A percentile compares a stretch with the other conserved stretches of the same genome.
phyloP scores from a whole-genome alignment of 2,329 filamentous ascomycete genomes.

The Epichloe uncinata region DNA sequence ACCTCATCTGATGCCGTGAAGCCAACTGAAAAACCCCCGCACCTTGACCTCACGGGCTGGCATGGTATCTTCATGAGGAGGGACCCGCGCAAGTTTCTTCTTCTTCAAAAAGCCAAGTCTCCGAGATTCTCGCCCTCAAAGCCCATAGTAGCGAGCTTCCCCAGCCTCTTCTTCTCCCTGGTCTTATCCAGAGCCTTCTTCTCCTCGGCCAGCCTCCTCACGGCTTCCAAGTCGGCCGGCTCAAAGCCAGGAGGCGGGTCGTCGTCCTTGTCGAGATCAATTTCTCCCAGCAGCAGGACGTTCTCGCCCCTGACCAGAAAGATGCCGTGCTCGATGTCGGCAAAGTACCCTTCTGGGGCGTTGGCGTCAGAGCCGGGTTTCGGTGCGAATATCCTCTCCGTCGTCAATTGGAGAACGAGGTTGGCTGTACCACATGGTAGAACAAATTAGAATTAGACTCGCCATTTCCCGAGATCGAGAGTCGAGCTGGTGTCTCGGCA shows the following conservation, averaged over 20 bases:
- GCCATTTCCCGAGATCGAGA: too few relatives aligned
- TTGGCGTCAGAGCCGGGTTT: conserved; percentile 27
- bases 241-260: conserved; percentile 63
- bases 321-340: conserved; percentile 73
- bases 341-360: conserved; percentile 45
- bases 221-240: conserved; percentile 51
- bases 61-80: too few relatives aligned
- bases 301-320: conserved; percentile 94
- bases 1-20: neutral
- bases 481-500: too few relatives aligned
- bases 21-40: neutral
- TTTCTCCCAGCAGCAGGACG: conserved; percentile 88
- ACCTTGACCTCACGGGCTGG: neutral
- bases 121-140: conserved; percentile 80
- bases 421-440: conserved; percentile 50
- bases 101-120: conserved; percentile 54
- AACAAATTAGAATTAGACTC: neutral
- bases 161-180: conserved; percentile 57
- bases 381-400: conserved; percentile 70
- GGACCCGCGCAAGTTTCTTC: neutral
- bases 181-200: conserved; percentile 55
- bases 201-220: conserved; percentile 60
- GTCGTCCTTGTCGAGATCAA: conserved; percentile 94
- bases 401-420: conserved; percentile 82
- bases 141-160: conserved; percentile 62